Evolutionary conservation across 805 yeast genomes (phyloP).

Genomic region (Kuraishia ogatae): DNA sequence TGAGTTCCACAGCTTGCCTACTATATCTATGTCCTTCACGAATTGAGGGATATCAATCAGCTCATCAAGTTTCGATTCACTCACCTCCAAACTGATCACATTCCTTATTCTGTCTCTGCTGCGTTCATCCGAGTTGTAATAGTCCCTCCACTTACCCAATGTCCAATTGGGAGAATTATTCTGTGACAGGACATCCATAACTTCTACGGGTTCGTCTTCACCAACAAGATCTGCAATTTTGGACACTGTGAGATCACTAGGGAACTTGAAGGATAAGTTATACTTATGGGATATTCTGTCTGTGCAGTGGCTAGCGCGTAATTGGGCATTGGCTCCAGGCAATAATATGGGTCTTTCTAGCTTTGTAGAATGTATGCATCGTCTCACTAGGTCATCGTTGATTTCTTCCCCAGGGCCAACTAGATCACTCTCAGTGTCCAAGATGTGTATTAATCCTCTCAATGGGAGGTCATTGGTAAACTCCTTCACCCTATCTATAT

Average conservation of each 20-base stretch:
- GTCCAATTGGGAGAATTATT: conserved; percentile 62
- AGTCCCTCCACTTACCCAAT: conserved; percentile 65
- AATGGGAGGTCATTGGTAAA: conserved; percentile 19
- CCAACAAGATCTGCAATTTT: conserved; percentile 56
- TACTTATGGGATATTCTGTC: not conserved
- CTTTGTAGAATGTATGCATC: conserved; percentile 17
- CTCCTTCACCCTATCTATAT: conserved; percentile 26
- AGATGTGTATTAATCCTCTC: conserved; percentile 18
- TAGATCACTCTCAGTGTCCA: conserved; percentile 14
- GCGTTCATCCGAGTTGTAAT: conserved; percentile 36
- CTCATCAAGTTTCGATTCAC: conserved; percentile 41
- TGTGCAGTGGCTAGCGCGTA: not conserved
- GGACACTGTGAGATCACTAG: conserved; percentile 44
- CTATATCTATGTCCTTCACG: conserved; percentile 61
- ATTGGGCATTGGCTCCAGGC: conserved; percentile 11
- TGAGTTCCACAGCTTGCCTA: conserved; percentile 52
- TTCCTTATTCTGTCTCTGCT: conserved; percentile 62
- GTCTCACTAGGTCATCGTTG: conserved; percentile 17
- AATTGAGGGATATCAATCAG: conserved; percentile 52
- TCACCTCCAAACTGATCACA: conserved; percentile 76
- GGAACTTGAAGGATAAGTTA: conserved; percentile 24
- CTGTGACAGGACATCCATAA: conserved; percentile 85
- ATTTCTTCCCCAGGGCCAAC: conserved; percentile 2
- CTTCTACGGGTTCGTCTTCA: conserved; percentile 55
- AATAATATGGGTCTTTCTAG: conserved; percentile 22